These are phyloP conservation scores for Mycena chlorophos DNA, from an alignment of 768 basidiomycete species.

Conservation along the genomic window DNA sequence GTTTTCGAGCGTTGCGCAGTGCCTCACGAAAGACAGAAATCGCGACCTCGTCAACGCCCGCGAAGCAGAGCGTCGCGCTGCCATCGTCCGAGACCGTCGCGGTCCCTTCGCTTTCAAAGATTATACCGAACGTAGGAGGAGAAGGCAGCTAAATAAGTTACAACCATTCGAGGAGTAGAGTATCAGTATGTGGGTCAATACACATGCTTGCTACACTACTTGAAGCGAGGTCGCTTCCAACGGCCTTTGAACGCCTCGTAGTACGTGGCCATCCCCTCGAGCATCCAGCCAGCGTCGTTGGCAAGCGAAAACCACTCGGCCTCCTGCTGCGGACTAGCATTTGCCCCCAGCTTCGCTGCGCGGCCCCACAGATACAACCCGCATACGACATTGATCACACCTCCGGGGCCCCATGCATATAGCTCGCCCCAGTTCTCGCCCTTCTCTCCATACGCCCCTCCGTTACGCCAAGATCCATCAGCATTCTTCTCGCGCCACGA, in stretches of 20 bases:
- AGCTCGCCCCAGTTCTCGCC: not conserved
- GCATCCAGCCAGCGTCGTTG: not conserved
- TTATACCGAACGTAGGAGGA: too few species aligned
- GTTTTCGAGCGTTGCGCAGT: too few species aligned
- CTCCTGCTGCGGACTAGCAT: not conserved
- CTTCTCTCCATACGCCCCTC: not conserved
- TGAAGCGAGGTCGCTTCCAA: too few species aligned
- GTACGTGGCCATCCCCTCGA: conserved; percentile 3
- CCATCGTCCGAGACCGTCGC: too few species aligned
- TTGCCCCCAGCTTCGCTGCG: not conserved
- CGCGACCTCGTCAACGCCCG: too few species aligned
- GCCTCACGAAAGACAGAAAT: too few species aligned
- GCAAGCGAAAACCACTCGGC: not conserved
- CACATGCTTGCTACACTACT: too few species aligned
- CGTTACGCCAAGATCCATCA: not conserved
- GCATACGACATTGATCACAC: not conserved
- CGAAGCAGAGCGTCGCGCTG: too few species aligned
- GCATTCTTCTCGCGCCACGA: not conserved
- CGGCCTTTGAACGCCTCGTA: conserved; percentile 6
- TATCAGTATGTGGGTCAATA: too few species aligned
- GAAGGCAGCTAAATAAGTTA: too few species aligned
- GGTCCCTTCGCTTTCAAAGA: too few species aligned
- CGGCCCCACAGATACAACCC: conserved; percentile 1
- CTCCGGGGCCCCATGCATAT: not conserved
- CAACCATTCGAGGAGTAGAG: too few species aligned